A percentile compares a stretch with the other conserved stretches of the same genome.
phyloP scores from a whole-genome alignment of 129 eudicot genomes.

The Apium graveolens region DNA sequence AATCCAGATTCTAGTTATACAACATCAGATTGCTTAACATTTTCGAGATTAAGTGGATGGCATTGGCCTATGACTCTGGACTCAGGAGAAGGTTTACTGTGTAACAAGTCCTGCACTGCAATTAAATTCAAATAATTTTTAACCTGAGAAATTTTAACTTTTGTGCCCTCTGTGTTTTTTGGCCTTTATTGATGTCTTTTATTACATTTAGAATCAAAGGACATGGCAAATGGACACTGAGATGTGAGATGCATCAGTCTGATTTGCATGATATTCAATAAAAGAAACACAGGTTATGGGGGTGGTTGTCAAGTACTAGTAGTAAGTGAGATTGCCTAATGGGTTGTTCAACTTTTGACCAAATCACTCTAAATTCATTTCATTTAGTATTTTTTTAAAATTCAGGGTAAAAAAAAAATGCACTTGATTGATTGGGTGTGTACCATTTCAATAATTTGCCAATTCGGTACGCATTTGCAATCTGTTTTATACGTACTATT shows the following conservation, averaged over 20 bases:
- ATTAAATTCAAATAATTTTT: not conserved
- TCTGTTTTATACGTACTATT: not conserved
- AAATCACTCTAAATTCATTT: not conserved
- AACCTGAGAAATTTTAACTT: not conserved
- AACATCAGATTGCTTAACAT: not conserved
- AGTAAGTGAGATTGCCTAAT: not conserved
- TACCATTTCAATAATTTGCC: not conserved
- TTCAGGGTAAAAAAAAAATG: not conserved
- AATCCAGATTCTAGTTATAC: not conserved
- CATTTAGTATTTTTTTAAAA: not conserved
- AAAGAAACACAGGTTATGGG: not conserved
- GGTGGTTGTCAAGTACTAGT: slow-evolving; percentile 2
- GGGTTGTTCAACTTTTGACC: not conserved
- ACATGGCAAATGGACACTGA: not conserved
- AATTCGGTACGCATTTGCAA: not conserved
- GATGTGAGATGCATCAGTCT: slow-evolving; percentile 3
- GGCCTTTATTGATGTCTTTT: not conserved
- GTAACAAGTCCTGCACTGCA: not conserved
- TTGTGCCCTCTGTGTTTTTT: not conserved
- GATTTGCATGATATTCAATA: not conserved
- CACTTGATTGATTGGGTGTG: not conserved
- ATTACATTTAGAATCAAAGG: not conserved
- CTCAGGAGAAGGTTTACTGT: not conserved
- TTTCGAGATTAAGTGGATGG: not conserved
- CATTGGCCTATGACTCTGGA: not conserved